Conservation (phyloP, 1,139 yeast species). For the Scheffersomyces insectosa region DNA sequence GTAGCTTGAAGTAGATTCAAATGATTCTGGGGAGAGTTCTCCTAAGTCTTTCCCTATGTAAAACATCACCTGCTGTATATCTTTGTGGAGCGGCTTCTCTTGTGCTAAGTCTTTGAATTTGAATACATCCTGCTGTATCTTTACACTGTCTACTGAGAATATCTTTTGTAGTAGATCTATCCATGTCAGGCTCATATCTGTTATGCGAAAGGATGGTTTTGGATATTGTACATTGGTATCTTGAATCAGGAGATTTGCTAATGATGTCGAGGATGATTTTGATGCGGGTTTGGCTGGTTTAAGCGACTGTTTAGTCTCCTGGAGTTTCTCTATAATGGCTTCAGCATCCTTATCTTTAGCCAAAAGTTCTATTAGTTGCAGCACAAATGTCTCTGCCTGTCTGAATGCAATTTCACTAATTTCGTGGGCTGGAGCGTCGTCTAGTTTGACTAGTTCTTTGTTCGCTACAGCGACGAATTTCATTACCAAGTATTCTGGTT, state of each 20-base stretch:
- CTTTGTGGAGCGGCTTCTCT: conserved; percentile 46
- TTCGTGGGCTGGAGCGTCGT: conserved; percentile 37
- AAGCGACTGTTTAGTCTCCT: conserved; percentile 42
- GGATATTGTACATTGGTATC: conserved; percentile 21
- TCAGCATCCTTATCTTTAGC: conserved; percentile 43
- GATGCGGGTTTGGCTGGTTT: conserved; percentile 22
- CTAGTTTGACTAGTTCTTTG: conserved; percentile 59
- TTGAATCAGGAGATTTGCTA: conserved; percentile 8
- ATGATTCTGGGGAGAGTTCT: conserved; percentile 40
- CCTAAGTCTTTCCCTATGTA: conserved; percentile 45
- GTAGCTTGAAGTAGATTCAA: conserved; percentile 41
- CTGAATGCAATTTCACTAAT: conserved; percentile 49
- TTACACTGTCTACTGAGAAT: conserved; percentile 40
- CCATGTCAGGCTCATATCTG: conserved; percentile 49
- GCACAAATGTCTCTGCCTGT: conserved; percentile 61
- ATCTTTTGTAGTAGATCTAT: conserved; percentile 38
- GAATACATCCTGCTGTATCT: conserved; percentile 52
- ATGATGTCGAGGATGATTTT: conserved; percentile 7
- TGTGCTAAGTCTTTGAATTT: conserved; percentile 42
- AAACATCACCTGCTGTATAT: conserved; percentile 40
- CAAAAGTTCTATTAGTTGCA: conserved; percentile 51
- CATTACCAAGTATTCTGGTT: conserved; percentile 66
- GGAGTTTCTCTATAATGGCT: conserved; percentile 40
- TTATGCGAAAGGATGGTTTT: conserved; percentile 48
- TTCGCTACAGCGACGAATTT: conserved; percentile 65